A percentile compares a stretch with the other conserved stretches of the same genome.
Conservation (phyloP, 176 grass and related monocot genomes). For the Lolium perenne region DNA sequence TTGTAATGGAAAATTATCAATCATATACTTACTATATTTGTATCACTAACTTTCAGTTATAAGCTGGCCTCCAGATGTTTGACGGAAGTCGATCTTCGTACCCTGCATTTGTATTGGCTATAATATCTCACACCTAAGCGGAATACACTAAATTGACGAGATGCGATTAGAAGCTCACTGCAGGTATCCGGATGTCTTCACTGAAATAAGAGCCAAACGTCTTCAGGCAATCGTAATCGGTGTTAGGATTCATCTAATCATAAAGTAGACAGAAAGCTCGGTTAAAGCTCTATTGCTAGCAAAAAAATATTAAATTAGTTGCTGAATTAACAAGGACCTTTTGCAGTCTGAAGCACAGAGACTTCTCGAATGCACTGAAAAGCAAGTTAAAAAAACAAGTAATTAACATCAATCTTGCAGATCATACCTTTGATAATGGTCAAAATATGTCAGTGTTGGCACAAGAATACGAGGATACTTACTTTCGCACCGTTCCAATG, state of each 20-base stretch:
- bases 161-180: conserved; percentile 51
- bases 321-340: conserved; percentile 61
- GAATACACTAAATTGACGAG: not conserved
- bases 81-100: conserved; percentile 89
- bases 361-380: conserved; percentile 88
- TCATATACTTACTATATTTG: not conserved
- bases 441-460: not conserved
- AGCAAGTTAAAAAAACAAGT: conserved; percentile 16
- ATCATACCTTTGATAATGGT: conserved; percentile 11
- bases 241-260: conserved; percentile 84
- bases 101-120: conserved; percentile 66
- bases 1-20: not conserved
- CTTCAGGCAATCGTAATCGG: conserved; percentile 78
- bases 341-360: conserved; percentile 66
- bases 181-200: conserved; percentile 84
- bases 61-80: conserved; percentile 83
- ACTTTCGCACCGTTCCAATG: conserved; percentile 79
- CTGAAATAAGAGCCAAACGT: conserved; percentile 85
- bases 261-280: conserved; percentile 14
- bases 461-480: conserved; percentile 47
- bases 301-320: conserved; percentile 20
- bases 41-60: conserved; percentile 87
- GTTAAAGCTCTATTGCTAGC: not conserved
- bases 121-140: not conserved
- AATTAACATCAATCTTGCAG: conserved; percentile 27